Conservation (phyloP, 352 stramenopile species). For the Pythium phragmitis region DNA sequence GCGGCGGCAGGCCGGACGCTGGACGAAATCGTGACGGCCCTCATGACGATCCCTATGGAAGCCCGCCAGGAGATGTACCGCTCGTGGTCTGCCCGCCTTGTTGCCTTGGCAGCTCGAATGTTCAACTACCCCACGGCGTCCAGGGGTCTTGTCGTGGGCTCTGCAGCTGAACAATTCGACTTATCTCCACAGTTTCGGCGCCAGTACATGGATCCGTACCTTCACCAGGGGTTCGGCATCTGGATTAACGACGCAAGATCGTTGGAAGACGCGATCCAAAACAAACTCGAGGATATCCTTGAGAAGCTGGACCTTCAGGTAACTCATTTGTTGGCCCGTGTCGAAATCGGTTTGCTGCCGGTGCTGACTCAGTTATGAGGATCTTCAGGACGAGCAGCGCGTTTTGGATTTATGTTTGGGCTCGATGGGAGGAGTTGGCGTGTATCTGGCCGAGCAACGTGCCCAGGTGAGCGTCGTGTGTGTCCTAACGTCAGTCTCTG, state of each 20-base stretch:
- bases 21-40: slow-evolving; percentile 66
- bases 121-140: slow-evolving; percentile 81
- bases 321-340: neutral
- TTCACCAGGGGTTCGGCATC: slow-evolving; percentile 75
- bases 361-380: neutral
- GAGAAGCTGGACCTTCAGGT: slow-evolving; percentile 64
- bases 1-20: slow-evolving; percentile 51
- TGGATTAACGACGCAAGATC: slow-evolving; percentile 48
- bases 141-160: slow-evolving; percentile 60
- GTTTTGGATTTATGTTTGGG: slow-evolving; percentile 85
- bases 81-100: slow-evolving; percentile 76
- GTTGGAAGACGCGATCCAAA: slow-evolving; percentile 62
- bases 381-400: slow-evolving; percentile 39
- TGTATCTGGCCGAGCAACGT: slow-evolving; percentile 66
- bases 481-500: slow-evolving; percentile 54
- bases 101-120: slow-evolving; percentile 64
- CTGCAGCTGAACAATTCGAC: slow-evolving; percentile 75
- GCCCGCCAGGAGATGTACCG: slow-evolving; percentile 85
- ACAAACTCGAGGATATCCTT: slow-evolving; percentile 69
- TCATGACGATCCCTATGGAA: slow-evolving; percentile 83
- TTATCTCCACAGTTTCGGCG: slow-evolving; percentile 64
- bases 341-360: neutral
- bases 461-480: slow-evolving; percentile 47
- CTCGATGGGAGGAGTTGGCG: slow-evolving; percentile 77
- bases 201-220: slow-evolving; percentile 76